Evolutionary conservation across 2,329 filamentous ascomycete genomes (phyloP).

Genomic region (Teratosphaeria nubilosa): DNA sequence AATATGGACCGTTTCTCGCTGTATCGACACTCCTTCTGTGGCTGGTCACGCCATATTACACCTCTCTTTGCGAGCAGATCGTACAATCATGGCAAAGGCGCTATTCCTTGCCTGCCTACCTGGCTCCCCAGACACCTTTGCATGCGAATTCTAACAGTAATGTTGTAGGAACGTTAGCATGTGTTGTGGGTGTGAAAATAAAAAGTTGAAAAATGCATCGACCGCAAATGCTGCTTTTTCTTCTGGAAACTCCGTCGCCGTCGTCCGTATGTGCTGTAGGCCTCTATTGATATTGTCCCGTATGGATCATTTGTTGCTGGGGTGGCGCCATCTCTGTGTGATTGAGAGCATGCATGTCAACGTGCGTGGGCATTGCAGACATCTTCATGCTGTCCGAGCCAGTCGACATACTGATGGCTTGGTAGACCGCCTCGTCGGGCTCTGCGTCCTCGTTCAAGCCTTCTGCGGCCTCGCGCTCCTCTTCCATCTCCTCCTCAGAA

Average conservation of each 20-base stretch:
- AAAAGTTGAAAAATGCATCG: neutral
- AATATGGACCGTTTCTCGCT: neutral
- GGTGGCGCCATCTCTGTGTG: slow-evolving; percentile 32
- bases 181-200: neutral
- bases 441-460: slow-evolving; percentile 59
- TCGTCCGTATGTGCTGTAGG: neutral
- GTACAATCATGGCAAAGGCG: neutral
- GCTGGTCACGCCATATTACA: neutral
- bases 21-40: neutral
- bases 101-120: neutral
- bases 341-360: slow-evolving; percentile 23
- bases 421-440: slow-evolving; percentile 15
- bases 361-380: slow-evolving; percentile 26
- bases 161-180: too few relatives aligned
- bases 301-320: slow-evolving; percentile 34
- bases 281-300: slow-evolving; percentile 31
- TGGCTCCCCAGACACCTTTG: neutral
- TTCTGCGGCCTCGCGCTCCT: slow-evolving; percentile 76
- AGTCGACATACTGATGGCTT: slow-evolving; percentile 20
- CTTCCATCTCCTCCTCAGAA: slow-evolving; percentile 75
- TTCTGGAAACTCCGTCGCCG: neutral
- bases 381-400: slow-evolving; percentile 19
- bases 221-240: neutral
- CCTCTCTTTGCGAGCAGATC: neutral
- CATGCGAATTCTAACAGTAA: neutral